Evolutionary conservation across 1,284 basidiomycete genomes (phyloP).

Genomic region (Volvariella surrecta): DNA sequence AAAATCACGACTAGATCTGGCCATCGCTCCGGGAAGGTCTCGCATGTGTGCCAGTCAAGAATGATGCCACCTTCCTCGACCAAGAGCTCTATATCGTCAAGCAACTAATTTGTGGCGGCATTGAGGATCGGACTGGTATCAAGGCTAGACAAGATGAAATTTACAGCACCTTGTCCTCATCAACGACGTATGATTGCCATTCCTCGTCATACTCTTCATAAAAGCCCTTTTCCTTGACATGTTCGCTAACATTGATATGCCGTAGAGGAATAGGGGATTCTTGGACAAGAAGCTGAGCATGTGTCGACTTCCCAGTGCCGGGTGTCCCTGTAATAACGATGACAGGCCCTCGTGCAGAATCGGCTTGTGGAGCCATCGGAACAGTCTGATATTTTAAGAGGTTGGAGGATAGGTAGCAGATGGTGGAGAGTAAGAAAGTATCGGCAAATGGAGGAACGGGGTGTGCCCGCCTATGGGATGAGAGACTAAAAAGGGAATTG

Average conservation of each 20-base stretch:
- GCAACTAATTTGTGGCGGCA: slow-evolving; percentile 44
- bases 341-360: slow-evolving; percentile 45
- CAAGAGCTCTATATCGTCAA: slow-evolving; percentile 82
- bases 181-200: slow-evolving; percentile 91
- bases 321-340: slow-evolving; percentile 92
- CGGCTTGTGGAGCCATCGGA: too few relatives aligned
- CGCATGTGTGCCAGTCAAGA: slow-evolving; percentile 97
- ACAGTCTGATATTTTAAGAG: too few relatives aligned
- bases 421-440: too few relatives aligned
- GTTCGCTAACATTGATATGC: slow-evolving; percentile 87
- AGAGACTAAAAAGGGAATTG: neutral
- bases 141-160: neutral
- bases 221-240: slow-evolving; percentile 79
- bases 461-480: too few relatives aligned
- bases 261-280: slow-evolving; percentile 59
- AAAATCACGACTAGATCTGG: slow-evolving; percentile 95
- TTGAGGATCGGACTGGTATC: slow-evolving; percentile 5
- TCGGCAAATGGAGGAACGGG: too few relatives aligned
- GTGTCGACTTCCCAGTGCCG: slow-evolving; percentile 86
- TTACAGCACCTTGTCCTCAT: slow-evolving; percentile 80
- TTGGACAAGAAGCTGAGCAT: slow-evolving; percentile 70
- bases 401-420: too few relatives aligned
- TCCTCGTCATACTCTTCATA: slow-evolving; percentile 88
- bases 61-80: slow-evolving; percentile 71
- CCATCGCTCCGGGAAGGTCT: slow-evolving; percentile 94